Evolutionary conservation across 208 protist genomes (phyloP).

Genomic region (Wallacemonas sp.): DNA sequence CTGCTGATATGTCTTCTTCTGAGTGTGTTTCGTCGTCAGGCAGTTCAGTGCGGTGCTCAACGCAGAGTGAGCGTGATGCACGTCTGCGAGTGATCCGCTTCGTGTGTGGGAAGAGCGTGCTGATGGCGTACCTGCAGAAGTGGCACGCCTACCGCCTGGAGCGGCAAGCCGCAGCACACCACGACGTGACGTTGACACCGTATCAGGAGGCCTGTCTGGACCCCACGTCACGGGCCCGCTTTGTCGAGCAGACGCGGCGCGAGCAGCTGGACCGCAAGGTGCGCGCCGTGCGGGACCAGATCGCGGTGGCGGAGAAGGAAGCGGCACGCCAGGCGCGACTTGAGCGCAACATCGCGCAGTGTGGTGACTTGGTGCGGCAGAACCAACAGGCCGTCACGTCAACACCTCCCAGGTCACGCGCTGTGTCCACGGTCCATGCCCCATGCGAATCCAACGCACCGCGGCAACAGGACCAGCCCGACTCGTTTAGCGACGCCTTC

Average conservation of each 20-base stretch:
- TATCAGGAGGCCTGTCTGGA: conserved; percentile 9
- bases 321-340: background rate
- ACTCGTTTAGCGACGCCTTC: background rate
- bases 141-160: background rate
- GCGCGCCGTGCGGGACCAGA: background rate
- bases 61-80: too few relatives aligned
- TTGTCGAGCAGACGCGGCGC: background rate
- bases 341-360: background rate
- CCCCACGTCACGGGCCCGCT: background rate
- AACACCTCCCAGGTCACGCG: background rate
- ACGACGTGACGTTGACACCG: background rate
- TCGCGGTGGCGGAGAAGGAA: too few relatives aligned
- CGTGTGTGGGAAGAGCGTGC: background rate
- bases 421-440: too few relatives aligned
- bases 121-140: background rate
- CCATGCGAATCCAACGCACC: too few relatives aligned
- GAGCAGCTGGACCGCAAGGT: background rate
- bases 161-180: background rate
- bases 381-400: background rate
- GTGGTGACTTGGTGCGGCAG: background rate
- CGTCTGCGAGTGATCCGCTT: background rate
- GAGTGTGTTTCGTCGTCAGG: too few relatives aligned
- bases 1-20: too few relatives aligned
- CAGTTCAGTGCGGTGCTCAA: too few relatives aligned
- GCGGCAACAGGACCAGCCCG: too few relatives aligned